Conservation (phyloP, 2,329 filamentous ascomycete genomes). For the Alternaria gansuensis region DNA sequence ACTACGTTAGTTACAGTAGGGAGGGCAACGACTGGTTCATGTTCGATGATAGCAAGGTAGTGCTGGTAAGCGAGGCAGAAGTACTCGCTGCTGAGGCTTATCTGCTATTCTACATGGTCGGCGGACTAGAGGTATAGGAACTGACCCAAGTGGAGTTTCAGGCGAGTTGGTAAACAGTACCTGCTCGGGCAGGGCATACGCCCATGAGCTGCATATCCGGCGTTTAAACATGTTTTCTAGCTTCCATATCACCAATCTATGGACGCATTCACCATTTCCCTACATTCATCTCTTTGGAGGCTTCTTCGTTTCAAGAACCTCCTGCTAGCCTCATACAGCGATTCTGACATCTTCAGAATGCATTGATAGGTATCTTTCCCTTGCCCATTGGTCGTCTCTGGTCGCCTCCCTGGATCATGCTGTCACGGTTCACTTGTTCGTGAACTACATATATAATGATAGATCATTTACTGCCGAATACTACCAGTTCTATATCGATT, state of each 20-base stretch:
- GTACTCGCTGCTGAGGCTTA: slow-evolving; percentile 89
- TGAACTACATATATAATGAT: background rate
- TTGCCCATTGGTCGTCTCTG: background rate
- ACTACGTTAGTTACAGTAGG: slow-evolving; percentile 89
- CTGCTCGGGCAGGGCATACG: background rate
- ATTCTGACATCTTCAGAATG: background rate
- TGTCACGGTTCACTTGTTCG: background rate
- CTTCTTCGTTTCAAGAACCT: background rate
- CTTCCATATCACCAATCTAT: background rate
- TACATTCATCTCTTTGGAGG: background rate
- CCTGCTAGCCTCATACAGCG: background rate
- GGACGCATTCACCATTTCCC: background rate
- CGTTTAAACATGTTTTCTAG: background rate
- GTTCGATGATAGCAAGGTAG: slow-evolving; percentile 95
- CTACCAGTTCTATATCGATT: slow-evolving; percentile 6
- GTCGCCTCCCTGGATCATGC: background rate
- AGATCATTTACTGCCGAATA: background rate
- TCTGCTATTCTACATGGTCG: slow-evolving; percentile 77
- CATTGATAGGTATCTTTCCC: background rate
- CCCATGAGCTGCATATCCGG: background rate
- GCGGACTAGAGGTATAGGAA: slow-evolving; percentile 42
- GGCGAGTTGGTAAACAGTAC: background rate
- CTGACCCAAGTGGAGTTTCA: background rate
- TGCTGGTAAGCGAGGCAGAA: slow-evolving; percentile 81
- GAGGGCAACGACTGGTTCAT: slow-evolving; percentile 91